Conservation (phyloP, 768 basidiomycete genomes). For the Lentinula edodes region DNA sequence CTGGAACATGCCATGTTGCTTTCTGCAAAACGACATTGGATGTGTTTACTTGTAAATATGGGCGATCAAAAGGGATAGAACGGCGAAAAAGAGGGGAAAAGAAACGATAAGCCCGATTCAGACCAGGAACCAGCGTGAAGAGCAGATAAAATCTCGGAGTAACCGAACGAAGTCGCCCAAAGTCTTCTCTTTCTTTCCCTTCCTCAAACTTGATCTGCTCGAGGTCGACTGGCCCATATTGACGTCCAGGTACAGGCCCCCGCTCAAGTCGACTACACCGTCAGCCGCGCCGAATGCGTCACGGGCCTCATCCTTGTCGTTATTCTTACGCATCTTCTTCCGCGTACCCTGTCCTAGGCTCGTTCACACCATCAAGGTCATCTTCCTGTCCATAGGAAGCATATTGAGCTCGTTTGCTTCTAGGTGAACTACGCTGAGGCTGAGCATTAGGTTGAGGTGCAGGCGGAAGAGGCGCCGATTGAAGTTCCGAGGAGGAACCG, state of each 20-base stretch:
- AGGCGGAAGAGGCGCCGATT: background rate
- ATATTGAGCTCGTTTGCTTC: background rate
- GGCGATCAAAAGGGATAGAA: too few species aligned
- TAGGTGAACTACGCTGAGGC: background rate
- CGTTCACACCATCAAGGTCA: background rate
- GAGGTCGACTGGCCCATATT: background rate
- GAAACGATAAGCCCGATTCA: too few species aligned
- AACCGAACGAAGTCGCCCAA: too few species aligned
- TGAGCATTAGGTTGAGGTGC: background rate
- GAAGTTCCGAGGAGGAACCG: background rate
- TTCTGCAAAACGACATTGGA: too few species aligned
- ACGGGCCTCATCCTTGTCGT: background rate
- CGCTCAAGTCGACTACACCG: background rate
- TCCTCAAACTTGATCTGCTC: background rate
- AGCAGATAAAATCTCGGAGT: too few species aligned
- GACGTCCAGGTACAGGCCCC: background rate
- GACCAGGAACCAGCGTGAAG: too few species aligned
- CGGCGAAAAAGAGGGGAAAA: too few species aligned
- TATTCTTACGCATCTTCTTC: background rate
- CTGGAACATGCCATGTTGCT: too few species aligned
- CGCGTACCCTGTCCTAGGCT: background rate
- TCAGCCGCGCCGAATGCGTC: background rate
- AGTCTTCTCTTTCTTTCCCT: constrained; percentile 5
- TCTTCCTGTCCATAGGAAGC: constrained; percentile 6
- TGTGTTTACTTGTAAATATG: too few species aligned